phyloP scores from a whole-genome alignment of 805 yeast genomes.

The Starmerella bombicola region DNA sequence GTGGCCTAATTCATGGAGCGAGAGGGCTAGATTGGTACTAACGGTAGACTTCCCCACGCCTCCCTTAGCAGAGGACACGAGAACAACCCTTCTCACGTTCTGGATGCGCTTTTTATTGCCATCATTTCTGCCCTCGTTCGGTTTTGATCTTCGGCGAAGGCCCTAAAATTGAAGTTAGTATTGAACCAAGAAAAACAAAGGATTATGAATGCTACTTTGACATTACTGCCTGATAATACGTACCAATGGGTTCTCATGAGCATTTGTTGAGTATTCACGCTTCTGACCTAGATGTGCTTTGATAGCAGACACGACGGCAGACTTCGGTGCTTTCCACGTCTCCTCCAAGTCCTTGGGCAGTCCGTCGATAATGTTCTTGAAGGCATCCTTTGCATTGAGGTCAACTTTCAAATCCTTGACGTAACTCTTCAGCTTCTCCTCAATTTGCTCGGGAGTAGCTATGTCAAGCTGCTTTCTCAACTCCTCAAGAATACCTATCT shows the following conservation, averaged over 20 bases:
- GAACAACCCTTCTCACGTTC: constrained; percentile 47
- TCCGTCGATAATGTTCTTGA: constrained; percentile 13
- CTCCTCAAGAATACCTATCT: constrained; percentile 33
- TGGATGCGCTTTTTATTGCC: constrained; percentile 36
- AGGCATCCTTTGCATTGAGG: constrained; percentile 10
- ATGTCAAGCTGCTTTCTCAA: constrained; percentile 37
- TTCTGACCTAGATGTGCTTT: constrained; percentile 14
- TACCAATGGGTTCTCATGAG: constrained; percentile 45
- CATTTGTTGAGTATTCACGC: constrained; percentile 24
- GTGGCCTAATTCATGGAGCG: constrained; percentile 42
- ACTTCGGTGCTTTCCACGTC: constrained; percentile 26
- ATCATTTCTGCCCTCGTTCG: background rate
- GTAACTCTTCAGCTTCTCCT: constrained; percentile 24
- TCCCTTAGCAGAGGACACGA: constrained; percentile 68
- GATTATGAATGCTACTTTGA: background rate
- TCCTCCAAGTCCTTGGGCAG: constrained; percentile 24
- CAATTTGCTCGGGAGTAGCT: constrained; percentile 37
- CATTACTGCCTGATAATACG: constrained; percentile 23
- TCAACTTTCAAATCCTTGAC: constrained; percentile 13
- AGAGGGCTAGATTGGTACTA: constrained; percentile 50
- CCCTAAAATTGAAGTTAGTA: constrained; percentile 30
- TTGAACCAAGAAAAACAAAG: background rate
- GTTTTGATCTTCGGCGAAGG: constrained; percentile 28
- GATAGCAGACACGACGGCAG: constrained; percentile 24
- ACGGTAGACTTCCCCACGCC: constrained; percentile 77